Evolutionary conservation across 2,329 filamentous ascomycete species (phyloP).

Genomic region (Clathrospora elynae): DNA sequence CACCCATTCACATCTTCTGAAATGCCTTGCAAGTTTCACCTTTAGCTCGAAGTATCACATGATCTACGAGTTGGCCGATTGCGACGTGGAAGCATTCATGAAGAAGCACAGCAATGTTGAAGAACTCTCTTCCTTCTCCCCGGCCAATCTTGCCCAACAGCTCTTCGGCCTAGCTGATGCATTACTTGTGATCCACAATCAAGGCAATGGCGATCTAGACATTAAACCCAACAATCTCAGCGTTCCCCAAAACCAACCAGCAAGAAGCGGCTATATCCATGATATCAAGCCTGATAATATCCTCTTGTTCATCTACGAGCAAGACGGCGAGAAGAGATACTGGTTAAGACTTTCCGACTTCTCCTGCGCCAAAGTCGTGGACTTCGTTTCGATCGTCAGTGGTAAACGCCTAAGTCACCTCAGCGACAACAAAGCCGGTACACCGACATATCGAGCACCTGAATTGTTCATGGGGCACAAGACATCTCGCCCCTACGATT

Average conservation of each 20-base stretch:
- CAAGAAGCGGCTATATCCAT: too few relatives aligned
- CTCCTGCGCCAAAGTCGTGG: slow-evolving; percentile 12
- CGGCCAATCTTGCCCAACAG: slow-evolving; percentile 6
- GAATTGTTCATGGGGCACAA: slow-evolving; percentile 2
- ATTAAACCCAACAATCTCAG: background rate
- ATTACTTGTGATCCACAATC: slow-evolving; percentile 15
- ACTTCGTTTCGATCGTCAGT: background rate
- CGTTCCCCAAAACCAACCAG: background rate
- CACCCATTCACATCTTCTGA: slow-evolving; percentile 19
- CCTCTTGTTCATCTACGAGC: too few relatives aligned
- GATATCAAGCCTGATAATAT: too few relatives aligned
- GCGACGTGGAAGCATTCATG: slow-evolving; percentile 5
- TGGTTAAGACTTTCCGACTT: slow-evolving; percentile 16
- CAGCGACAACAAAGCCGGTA: slow-evolving; percentile 3
- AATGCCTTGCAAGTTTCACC: slow-evolving; percentile 23
- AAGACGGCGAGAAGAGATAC: slow-evolving; percentile 1
- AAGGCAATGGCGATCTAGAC: background rate
- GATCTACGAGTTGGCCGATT: slow-evolving; percentile 17
- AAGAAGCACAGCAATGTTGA: background rate
- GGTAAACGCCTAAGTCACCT: background rate
- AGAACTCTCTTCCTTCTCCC: background rate
- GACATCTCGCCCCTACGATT: slow-evolving; percentile 36
- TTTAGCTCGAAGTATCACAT: slow-evolving; percentile 17
- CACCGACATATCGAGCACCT: slow-evolving; percentile 16
- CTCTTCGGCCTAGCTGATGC: slow-evolving; percentile 6